phyloP scores from a whole-genome alignment of 1,284 basidiomycete genomes.

The Pseudozyma sp. region DNA sequence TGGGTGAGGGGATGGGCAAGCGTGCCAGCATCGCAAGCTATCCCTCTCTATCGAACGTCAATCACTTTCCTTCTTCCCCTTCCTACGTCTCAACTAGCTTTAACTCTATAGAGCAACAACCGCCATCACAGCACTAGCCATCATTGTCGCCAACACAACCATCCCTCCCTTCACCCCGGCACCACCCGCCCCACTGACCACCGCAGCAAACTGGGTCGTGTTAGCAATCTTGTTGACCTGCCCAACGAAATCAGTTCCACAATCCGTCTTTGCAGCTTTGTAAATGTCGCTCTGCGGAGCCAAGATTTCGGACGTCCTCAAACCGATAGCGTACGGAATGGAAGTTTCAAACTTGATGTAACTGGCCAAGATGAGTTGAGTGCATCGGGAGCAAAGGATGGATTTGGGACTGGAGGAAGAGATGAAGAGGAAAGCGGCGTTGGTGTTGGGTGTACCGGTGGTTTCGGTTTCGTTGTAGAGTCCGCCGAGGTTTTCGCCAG shows the following conservation, averaged over 20 bases:
- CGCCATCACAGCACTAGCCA: constrained; percentile 25
- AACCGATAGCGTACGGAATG: constrained; percentile 62
- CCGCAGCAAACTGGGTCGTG: constrained; percentile 52
- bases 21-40: constrained; percentile 22
- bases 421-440: constrained; percentile 64
- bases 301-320: constrained; percentile 48
- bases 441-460: constrained; percentile 32
- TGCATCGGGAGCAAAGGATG: constrained; percentile 61
- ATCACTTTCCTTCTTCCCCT: background rate
- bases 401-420: constrained; percentile 43
- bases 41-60: constrained; percentile 5
- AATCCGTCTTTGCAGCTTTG: constrained; percentile 50
- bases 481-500: constrained; percentile 11
- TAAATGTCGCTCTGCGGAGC: constrained; percentile 58
- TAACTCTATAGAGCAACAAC: constrained; percentile 13
- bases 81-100: background rate
- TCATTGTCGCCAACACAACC: constrained; percentile 7
- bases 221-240: constrained; percentile 55
- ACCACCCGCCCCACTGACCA: constrained; percentile 21
- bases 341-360: constrained; percentile 65
- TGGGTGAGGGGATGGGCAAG: constrained; percentile 12
- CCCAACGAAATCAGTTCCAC: constrained; percentile 42
- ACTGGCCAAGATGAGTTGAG: constrained; percentile 54
- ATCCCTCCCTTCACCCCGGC: constrained; percentile 11
- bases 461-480: constrained; percentile 27